Evolutionary conservation across 148 eudicot genomes (phyloP).

Genomic region (Arctostaphylos glauca): DNA sequence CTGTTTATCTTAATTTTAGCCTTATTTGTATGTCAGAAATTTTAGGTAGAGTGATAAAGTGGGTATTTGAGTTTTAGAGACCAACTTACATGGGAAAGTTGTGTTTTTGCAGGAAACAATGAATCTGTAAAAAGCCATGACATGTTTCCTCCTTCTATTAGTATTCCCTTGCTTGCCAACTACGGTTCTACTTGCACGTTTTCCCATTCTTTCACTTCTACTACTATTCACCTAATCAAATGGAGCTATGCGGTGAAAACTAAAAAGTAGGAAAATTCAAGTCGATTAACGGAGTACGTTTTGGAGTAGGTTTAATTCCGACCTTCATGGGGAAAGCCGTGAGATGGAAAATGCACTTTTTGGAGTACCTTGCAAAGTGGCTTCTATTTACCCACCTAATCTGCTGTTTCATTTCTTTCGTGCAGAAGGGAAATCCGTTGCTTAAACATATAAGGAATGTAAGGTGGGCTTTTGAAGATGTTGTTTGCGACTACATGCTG

Average conservation of each 20-base stretch:
- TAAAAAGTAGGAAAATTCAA: background rate
- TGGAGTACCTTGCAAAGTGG: background rate
- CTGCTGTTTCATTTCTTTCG: conserved; percentile 15
- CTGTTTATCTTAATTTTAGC: background rate
- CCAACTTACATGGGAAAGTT: background rate
- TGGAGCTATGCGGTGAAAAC: background rate
- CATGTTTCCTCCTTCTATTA: background rate
- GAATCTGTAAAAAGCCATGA: background rate
- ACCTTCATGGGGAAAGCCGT: background rate
- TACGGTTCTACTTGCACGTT: background rate
- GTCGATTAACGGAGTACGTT: background rate
- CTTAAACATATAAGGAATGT: conserved; percentile 93
- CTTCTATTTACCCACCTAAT: background rate
- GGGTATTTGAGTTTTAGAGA: background rate
- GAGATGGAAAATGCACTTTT: background rate
- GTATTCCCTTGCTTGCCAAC: background rate
- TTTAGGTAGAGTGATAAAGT: background rate
- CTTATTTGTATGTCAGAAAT: background rate
- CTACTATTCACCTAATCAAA: background rate
- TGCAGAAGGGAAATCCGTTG: conserved; percentile 93
- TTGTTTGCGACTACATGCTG: conserved; percentile 64
- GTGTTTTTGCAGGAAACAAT: background rate
- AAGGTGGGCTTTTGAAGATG: conserved; percentile 82
- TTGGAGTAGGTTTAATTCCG: background rate
- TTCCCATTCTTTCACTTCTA: background rate